Evolutionary conservation across 257 asterid genomes (phyloP), one percentile per base, ranked within the genome.

Genomic region (Nyctanthes arbortristis): DNA sequence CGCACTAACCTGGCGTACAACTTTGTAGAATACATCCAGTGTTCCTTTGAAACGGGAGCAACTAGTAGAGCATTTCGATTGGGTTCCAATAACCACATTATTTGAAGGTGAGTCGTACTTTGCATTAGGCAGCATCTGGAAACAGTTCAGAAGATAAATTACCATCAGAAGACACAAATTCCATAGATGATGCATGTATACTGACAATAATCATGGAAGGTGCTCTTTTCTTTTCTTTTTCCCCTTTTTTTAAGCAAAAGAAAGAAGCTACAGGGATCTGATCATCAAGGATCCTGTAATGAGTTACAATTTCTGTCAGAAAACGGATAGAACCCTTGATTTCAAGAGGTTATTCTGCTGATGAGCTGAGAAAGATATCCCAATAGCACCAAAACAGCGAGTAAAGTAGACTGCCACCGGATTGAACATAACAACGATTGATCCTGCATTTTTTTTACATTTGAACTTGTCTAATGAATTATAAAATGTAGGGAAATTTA

Each of bases 21-120:
- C 84, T 86, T 85, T 91, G 77, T 71, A 72, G 55, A 91, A 78
- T 59, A 92, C 90, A 84, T 92, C 97, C 59, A 84, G 43, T 3
- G 97, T 87, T 78, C 97, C 92, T 76, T 77, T 85, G 72, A 87
- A 92, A 18, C 84, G 89, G 39, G 74, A 68, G 76, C 83, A 77
- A 54, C 83, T 88, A 9, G 92, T 72, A 43, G 87, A 67, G 78
- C 89, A 78, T 27, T 80, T 33, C 24, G 85, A 77, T 63, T 75
- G 89, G 68, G 80, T 67, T 56, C 81, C 78, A 43, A 35, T 14
- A 54, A 82, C 54, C 37, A 82, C 77, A 56, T 74, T 78, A 28
- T 67, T 24, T 64, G 81, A 67, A 22, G 83, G 67, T 29, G 82
- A 73, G 71, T 68, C 61, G 74, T 60, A 70, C 73, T 71, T 87